Evolutionary conservation across 1,284 basidiomycete genomes (phyloP).

Genomic region (Golubevia pallescens): DNA sequence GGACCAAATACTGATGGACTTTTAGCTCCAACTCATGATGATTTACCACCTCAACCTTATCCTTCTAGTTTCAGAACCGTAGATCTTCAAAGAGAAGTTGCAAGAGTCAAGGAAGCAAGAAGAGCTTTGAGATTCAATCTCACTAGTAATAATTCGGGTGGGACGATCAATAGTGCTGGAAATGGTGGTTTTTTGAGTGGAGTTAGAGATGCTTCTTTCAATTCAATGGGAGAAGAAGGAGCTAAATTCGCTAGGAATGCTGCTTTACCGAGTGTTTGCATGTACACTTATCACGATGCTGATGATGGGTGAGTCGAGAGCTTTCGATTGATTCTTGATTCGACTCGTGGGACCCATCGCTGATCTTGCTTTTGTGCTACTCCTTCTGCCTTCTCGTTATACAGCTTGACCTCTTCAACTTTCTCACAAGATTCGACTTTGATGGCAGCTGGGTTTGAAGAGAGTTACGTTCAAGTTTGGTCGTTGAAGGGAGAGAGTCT

Average conservation of each 20-base stretch:
- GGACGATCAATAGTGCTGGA: background rate
- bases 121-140: constrained; percentile 55
- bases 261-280: constrained; percentile 56
- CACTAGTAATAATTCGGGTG: background rate
- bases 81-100: constrained; percentile 90
- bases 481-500: constrained; percentile 90
- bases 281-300: constrained; percentile 61
- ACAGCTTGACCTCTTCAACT: constrained; percentile 83
- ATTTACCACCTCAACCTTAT: constrained; percentile 74
- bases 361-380: too few relatives aligned
- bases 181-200: constrained; percentile 20
- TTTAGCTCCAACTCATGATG: constrained; percentile 72
- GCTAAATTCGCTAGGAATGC: constrained; percentile 41
- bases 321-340: too few relatives aligned
- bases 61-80: constrained; percentile 81
- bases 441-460: constrained; percentile 95
- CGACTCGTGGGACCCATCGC: too few relatives aligned
- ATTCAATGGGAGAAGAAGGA: constrained; percentile 37
- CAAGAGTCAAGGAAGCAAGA: constrained; percentile 80
- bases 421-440: constrained; percentile 91
- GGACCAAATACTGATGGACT: constrained; percentile 20
- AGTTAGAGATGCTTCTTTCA: constrained; percentile 35
- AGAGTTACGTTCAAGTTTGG: constrained; percentile 95
- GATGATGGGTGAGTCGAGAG: constrained; percentile 61
- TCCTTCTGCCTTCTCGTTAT: too few relatives aligned